Evolutionary conservation across 495 filamentous ascomycete species (phyloP).

Genomic region (Penicillium canariense): DNA sequence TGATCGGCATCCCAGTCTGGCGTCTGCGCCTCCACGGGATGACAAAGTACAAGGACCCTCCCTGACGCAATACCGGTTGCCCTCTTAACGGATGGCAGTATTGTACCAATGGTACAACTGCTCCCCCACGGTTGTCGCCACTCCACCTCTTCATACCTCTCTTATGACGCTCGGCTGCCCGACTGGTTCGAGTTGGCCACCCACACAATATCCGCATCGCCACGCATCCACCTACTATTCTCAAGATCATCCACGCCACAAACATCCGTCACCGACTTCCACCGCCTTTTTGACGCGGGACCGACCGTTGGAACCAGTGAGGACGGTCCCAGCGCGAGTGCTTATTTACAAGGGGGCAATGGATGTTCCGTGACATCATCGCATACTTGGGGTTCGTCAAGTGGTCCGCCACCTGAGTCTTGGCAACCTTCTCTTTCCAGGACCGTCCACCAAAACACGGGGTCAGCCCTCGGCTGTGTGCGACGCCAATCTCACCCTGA

Average conservation of each 20-base stretch:
- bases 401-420: conserved; percentile 26
- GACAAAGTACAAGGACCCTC: not conserved
- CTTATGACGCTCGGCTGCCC: conserved; percentile 17
- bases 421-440: conserved; percentile 21
- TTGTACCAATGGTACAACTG: not conserved
- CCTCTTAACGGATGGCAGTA: not conserved
- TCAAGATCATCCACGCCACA: conserved; percentile 10
- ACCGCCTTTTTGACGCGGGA: conserved; percentile 8
- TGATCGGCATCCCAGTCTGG: not conserved
- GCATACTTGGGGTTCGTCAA: conserved; percentile 23
- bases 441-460: conserved; percentile 12
- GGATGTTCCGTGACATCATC: conserved; percentile 33
- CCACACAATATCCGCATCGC: not conserved
- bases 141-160: conserved; percentile 6
- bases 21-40: not conserved
- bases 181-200: conserved; percentile 26
- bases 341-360: conserved; percentile 21
- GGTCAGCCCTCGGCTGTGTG: not conserved
- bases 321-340: conserved; percentile 12
- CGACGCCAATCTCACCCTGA: not conserved
- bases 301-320: conserved; percentile 9
- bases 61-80: not conserved
- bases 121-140: conserved; percentile 17
- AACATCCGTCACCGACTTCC: conserved; percentile 13
- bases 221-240: not conserved